A percentile compares a stretch with the other conserved stretches of the same genome.
These are phyloP conservation scores for Sarocladium oryzae DNA, from an alignment of 2,329 filamentous ascomycete species.

Conservation along the genomic window DNA sequence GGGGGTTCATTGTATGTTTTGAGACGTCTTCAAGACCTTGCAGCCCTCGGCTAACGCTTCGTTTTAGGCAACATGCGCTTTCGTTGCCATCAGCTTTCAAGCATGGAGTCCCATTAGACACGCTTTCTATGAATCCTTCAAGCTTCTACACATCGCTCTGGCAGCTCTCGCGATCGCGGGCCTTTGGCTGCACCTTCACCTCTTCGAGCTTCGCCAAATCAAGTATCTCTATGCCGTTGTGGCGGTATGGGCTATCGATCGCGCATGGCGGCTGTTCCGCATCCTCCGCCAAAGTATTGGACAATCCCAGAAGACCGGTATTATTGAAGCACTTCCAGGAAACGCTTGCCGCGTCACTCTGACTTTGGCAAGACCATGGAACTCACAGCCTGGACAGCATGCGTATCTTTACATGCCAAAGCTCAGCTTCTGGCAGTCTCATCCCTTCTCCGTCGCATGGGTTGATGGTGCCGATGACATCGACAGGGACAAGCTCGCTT, in stretches of 20 bases:
- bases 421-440: conserved; percentile 66
- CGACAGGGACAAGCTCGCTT: conserved; percentile 49
- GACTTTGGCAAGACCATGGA: conserved; percentile 70
- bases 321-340: conserved; percentile 70
- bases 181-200: conserved; percentile 60
- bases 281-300: conserved; percentile 62
- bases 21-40: background rate
- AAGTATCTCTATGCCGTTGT: conserved; percentile 56
- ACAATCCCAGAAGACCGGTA: conserved; percentile 57
- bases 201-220: conserved; percentile 48
- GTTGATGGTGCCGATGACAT: conserved; percentile 56
- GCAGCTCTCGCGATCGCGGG: conserved; percentile 55
- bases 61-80: conserved; percentile 47
- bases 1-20: conserved; percentile 58
- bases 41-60: background rate
- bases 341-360: conserved; percentile 69
- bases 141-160: conserved; percentile 62
- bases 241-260: conserved; percentile 62
- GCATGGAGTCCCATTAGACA: conserved; percentile 66
- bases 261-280: conserved; percentile 50
- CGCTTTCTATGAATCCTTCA: conserved; percentile 74
- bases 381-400: conserved; percentile 68
- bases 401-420: conserved; percentile 73
- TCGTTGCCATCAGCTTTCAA: conserved; percentile 59
- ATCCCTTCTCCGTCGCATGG: conserved; percentile 77